These are phyloP conservation scores for Cymbidium sinense DNA, from an alignment of 106 monocot species.

Conservation along the genomic window DNA sequence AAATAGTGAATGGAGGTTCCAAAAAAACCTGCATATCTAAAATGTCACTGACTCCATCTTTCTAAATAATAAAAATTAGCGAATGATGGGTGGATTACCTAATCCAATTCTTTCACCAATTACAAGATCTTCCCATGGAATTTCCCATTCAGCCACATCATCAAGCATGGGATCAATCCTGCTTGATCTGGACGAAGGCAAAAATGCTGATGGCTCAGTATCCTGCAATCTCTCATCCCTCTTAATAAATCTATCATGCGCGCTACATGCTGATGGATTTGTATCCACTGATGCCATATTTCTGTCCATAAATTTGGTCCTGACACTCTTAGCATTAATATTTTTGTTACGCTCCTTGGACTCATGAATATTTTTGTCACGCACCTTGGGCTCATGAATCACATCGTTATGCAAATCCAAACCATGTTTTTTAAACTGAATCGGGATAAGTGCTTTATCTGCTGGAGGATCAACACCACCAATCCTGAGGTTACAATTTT, in stretches of 20 bases:
- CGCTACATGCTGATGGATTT: not conserved
- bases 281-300: constrained; percentile 6
- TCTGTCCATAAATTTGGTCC: constrained; percentile 14
- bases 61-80: not conserved
- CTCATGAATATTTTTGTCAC: constrained; percentile 20
- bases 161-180: constrained; percentile 79
- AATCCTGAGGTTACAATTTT: constrained; percentile 6
- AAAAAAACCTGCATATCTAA: not conserved
- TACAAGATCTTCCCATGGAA: constrained; percentile 85
- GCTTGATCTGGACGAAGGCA: constrained; percentile 2
- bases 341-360: constrained; percentile 17
- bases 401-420: constrained; percentile 9
- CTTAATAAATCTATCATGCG: constrained; percentile 37
- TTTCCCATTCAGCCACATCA: constrained; percentile 89
- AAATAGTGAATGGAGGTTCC: not conserved
- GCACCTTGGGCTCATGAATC: constrained; percentile 11
- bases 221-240: constrained; percentile 20
- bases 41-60: not conserved
- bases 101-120: constrained; percentile 99
- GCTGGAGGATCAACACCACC: constrained; percentile 12
- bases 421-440: constrained; percentile 25
- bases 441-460: constrained; percentile 7
- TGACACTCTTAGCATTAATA: constrained; percentile 25
- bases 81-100: constrained; percentile 43
- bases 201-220: constrained; percentile 24